Evolutionary conservation across 441 rosid genomes (phyloP), one percentile per base, ranked within the genome.

Genomic region (Jatropha podagrica): DNA sequence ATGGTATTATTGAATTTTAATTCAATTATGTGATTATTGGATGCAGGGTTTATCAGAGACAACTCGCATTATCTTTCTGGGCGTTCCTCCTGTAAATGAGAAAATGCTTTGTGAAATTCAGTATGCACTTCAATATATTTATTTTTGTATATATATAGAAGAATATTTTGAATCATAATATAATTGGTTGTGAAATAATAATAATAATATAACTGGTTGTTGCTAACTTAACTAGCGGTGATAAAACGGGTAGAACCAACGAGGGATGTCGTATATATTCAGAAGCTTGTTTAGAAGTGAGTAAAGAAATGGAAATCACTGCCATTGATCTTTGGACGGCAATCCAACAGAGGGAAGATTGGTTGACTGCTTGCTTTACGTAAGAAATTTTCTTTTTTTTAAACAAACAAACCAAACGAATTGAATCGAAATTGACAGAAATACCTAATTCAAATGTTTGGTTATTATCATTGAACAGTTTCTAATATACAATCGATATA

Each of bases 1-100:
- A 32, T 1, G 32, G 32, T 32, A 8, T 51, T 4, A 10, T 14
- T 1, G 4, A 51, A 51, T 15, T 32, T 32, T 12, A 51, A 4
- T 12, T 4, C 10, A 27, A 23, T 62, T 6, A 42, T 65, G 2
- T 27, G 4, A 3, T 10, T 26, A 38, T 73, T 78, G 27, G 6
- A 44, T 44, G 44, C 88, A 93, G 99, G 84, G 95, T 79, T 95
- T 93, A 61, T 91, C 97, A 0, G 84, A 86, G 32, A 82, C 74
- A 65, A 95, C 88, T 32, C 91, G 93, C 7, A 41, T 91, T 75
- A 87, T 93, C 58, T 92, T 90, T 67, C 92, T 95, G 2, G 73
- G 85, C 62, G 73, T 90, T 1, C 99, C 98, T 14, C 98, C 99
- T 10, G 75, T 89, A 68, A 90, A 91, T 20, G 93, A 90, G 86